Conservation (phyloP, 1,284 basidiomycete species). For the Melampsora abietis-canadensis region DNA sequence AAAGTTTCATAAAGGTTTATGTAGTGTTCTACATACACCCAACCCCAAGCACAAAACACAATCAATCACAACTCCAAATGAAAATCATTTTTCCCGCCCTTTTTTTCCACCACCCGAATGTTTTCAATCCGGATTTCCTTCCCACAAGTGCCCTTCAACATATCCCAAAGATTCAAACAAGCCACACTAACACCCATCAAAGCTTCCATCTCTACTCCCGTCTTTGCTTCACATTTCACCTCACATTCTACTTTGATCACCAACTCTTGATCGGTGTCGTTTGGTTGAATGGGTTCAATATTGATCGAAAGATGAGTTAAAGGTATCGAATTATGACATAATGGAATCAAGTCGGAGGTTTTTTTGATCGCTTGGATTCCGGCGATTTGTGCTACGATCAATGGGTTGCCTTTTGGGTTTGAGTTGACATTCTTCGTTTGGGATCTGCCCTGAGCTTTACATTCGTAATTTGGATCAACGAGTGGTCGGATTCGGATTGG, state of each 20-base stretch:
- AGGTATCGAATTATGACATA: conserved; percentile 62
- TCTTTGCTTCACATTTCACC: neutral
- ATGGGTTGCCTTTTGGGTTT: neutral
- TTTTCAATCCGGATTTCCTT: neutral
- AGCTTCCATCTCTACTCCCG: neutral
- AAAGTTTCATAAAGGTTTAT: too few species aligned
- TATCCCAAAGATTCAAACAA: conserved; percentile 2
- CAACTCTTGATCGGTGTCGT: neutral
- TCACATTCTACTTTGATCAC: neutral
- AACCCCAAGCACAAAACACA: too few species aligned
- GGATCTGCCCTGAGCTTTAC: too few species aligned
- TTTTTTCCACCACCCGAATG: neutral
- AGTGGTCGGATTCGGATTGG: neutral
- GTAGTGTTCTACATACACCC: too few species aligned
- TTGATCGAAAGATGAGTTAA: neutral
- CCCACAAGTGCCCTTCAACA: neutral
- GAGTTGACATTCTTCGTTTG: neutral
- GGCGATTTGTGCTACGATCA: conserved; percentile 60
- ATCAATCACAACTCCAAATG: too few species aligned
- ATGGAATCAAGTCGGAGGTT: conserved; percentile 74
- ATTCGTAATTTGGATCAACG: neutral
- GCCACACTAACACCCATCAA: neutral
- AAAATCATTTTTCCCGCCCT: neutral
- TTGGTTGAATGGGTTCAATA: neutral
- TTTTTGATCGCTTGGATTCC: conserved; percentile 82